These are phyloP conservation scores for Dactylella cylindrospora DNA, from an alignment of 2,329 filamentous ascomycete species.

Conservation along the genomic window DNA sequence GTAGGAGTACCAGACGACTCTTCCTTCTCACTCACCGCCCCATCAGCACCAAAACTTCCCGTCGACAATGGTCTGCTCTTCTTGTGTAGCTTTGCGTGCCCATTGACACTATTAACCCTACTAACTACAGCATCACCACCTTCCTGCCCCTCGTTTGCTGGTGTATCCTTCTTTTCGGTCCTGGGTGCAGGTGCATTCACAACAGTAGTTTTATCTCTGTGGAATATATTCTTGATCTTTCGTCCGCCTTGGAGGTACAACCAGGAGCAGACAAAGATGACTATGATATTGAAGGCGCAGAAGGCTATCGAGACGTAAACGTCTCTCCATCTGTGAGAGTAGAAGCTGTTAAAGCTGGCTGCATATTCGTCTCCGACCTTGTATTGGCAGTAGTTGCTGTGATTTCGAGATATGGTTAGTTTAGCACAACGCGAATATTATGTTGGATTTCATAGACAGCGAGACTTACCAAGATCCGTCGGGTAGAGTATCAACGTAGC, in stretches of 20 bases:
- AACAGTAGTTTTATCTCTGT: background rate
- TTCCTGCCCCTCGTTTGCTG: background rate
- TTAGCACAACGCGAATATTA: background rate
- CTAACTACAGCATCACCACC: background rate
- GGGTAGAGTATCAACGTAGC: constrained; percentile 63
- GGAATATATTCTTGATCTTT: constrained; percentile 29
- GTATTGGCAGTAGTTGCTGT: constrained; percentile 65
- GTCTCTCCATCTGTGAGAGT: constrained; percentile 65
- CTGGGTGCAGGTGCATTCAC: background rate
- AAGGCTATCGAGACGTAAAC: constrained; percentile 59
- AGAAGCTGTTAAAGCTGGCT: constrained; percentile 62
- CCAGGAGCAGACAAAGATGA: constrained; percentile 60
- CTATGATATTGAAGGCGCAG: constrained; percentile 64
- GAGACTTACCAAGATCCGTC: constrained; percentile 49
- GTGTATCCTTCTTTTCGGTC: background rate
- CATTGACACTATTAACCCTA: constrained; percentile 5
- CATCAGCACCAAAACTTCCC: background rate
- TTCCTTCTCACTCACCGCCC: constrained; percentile 12
- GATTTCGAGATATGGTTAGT: background rate
- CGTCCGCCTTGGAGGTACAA: constrained; percentile 54
- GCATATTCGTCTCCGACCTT: constrained; percentile 63
- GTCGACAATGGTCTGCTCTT: constrained; percentile 4
- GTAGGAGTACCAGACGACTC: too few species aligned
- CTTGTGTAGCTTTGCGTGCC: constrained; percentile 7
- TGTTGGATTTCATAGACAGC: background rate